These are phyloP conservation scores for Serendipita sp. DNA, from an alignment of 768 basidiomycete species.

Conservation along the genomic window DNA sequence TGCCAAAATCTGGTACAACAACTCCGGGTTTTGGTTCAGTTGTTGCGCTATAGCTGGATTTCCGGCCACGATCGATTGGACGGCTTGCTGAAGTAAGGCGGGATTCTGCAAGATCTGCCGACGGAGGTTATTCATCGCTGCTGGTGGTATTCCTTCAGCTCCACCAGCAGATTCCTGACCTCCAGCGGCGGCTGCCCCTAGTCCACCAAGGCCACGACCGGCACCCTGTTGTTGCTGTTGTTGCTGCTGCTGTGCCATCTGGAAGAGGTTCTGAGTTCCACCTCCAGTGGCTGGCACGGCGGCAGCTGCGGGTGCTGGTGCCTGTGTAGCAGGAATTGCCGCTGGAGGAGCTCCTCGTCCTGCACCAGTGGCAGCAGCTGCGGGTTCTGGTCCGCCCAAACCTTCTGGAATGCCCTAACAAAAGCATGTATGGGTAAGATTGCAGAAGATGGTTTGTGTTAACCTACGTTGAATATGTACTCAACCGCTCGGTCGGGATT, in stretches of 20 bases:
- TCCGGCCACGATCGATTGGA: slow-evolving; percentile 61
- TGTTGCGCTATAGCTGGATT: slow-evolving; percentile 65
- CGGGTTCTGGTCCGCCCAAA: slow-evolving; percentile 28
- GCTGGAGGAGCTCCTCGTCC: slow-evolving; percentile 23
- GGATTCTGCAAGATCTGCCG: slow-evolving; percentile 65
- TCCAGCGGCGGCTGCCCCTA: slow-evolving; percentile 24
- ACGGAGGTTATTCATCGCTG: slow-evolving; percentile 53
- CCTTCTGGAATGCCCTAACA: slow-evolving; percentile 66
- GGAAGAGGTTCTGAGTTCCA: slow-evolving; percentile 71
- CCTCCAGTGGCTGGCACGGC: slow-evolving; percentile 14
- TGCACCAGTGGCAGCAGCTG: slow-evolving; percentile 23
- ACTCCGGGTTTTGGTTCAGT: slow-evolving; percentile 58
- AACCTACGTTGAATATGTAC: slow-evolving; percentile 78
- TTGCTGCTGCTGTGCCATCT: slow-evolving; percentile 59
- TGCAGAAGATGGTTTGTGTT: slow-evolving; percentile 1
- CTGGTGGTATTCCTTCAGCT: slow-evolving; percentile 24
- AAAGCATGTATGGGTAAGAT: slow-evolving; percentile 10
- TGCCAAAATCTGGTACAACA: slow-evolving; percentile 44
- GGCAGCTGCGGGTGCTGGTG: slow-evolving; percentile 15
- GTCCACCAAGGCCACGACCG: slow-evolving; percentile 19
- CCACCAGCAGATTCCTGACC: slow-evolving; percentile 19
- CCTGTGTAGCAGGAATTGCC: slow-evolving; percentile 21
- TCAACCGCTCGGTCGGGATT: slow-evolving; percentile 98
- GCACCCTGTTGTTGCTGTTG: slow-evolving; percentile 24
- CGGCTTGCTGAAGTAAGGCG: slow-evolving; percentile 52